Percentiles rank a stretch among this genome's conserved stretches.
Evolutionary conservation across 768 basidiomycete species (phyloP).

Genomic region (Rhodosporidiobolus odoratus): DNA sequence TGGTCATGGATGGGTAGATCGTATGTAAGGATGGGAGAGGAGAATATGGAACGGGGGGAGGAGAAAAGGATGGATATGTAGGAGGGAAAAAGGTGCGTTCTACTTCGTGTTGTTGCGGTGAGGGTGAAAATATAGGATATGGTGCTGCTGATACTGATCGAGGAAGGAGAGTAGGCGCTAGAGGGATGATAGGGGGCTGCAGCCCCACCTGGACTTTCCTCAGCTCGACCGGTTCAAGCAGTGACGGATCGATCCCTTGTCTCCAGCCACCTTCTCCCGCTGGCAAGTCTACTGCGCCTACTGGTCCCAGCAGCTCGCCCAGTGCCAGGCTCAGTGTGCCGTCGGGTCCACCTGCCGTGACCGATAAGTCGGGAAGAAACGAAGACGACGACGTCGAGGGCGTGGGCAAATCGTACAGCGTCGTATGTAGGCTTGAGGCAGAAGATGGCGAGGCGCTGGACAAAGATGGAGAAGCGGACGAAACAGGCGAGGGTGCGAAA

Average conservation of each 20-base stretch:
- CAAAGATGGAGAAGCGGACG: neutral
- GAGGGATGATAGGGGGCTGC: neutral
- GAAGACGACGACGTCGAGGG: neutral
- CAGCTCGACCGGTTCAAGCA: neutral
- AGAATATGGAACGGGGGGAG: neutral
- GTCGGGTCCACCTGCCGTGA: neutral
- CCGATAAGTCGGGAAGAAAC: neutral
- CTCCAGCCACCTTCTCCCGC: too few relatives aligned
- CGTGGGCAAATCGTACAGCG: neutral
- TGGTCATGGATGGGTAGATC: neutral
- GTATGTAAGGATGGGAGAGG: neutral
- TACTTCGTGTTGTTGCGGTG: too few relatives aligned
- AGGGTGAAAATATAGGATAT: too few relatives aligned
- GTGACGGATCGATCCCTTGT: neutral
- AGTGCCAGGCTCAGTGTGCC: neutral
- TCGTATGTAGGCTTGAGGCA: neutral
- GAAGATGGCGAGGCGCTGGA: neutral
- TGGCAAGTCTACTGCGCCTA: neutral
- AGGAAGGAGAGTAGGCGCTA: neutral
- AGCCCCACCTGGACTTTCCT: neutral
- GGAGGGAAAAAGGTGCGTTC: too few relatives aligned
- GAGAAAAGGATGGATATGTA: too few relatives aligned
- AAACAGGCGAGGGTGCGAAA: neutral
- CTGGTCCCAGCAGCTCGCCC: neutral
- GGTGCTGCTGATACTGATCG: too few relatives aligned